phyloP scores from a whole-genome alignment of 2,329 filamentous ascomycete species.

The Dothideomycetes sp. region DNA sequence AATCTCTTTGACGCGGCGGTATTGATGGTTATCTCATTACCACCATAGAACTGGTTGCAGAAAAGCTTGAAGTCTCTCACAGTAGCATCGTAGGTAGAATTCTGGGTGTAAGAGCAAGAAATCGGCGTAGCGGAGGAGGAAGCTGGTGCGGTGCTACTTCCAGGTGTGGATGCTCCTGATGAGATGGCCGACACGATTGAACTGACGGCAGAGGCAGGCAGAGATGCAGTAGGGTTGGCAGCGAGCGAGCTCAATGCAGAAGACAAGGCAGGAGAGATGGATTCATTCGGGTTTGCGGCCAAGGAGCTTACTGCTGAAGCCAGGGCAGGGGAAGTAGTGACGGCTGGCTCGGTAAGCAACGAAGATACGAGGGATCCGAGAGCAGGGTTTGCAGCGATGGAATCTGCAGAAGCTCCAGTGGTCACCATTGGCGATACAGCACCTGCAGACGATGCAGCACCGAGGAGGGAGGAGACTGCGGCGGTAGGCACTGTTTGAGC shows the following conservation, averaged over 20 bases:
- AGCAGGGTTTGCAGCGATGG: neutral
- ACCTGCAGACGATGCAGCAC: neutral
- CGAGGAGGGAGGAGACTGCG: neutral
- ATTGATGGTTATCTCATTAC: neutral
- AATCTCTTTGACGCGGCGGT: neutral
- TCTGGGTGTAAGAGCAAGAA: neutral
- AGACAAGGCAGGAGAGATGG: slow-evolving; percentile 1
- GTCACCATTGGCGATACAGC: neutral
- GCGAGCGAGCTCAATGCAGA: slow-evolving; percentile 3
- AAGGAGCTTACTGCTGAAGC: slow-evolving; percentile 1
- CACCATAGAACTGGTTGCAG: slow-evolving; percentile 12
- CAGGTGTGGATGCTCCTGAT: neutral
- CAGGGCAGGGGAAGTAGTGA: slow-evolving; percentile 1
- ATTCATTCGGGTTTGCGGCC: neutral
- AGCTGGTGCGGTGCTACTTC: neutral
- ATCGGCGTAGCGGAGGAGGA: slow-evolving; percentile 3
- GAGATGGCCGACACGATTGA: neutral
- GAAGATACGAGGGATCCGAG: neutral
- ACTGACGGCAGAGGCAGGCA: slow-evolving; percentile 1
- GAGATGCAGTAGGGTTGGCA: slow-evolving; percentile 4
- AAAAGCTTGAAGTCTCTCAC: slow-evolving; percentile 3
- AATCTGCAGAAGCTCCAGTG: neutral
- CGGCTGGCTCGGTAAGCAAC: neutral
- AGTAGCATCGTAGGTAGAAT: neutral
- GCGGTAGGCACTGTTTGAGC: neutral